Percentiles rank a stretch among this genome's conserved stretches.
phyloP scores from a whole-genome alignment of 2,329 filamentous ascomycete species.

The Myriosclerotinia scirpicola region DNA sequence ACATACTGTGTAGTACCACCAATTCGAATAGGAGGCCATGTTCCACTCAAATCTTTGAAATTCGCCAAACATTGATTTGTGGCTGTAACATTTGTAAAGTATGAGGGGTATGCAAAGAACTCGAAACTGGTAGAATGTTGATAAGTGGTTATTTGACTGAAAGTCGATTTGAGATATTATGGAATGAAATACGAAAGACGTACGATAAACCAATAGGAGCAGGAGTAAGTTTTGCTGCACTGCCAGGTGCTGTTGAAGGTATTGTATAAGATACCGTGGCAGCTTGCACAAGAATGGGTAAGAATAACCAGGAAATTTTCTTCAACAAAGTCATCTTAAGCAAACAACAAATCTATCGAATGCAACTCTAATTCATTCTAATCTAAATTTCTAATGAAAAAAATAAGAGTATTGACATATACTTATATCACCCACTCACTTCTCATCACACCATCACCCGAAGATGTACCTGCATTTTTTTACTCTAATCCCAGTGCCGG shows the following conservation, averaged over 20 bases:
- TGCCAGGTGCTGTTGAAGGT: constrained; percentile 31
- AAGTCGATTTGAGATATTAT: neutral
- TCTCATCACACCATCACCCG: neutral
- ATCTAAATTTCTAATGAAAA: neutral
- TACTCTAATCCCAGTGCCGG: neutral
- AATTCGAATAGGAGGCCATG: constrained; percentile 55
- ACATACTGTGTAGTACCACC: constrained; percentile 56
- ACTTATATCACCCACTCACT: neutral
- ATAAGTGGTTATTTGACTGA: neutral
- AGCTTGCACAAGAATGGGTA: constrained; percentile 9
- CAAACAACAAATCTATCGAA: neutral
- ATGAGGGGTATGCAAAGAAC: constrained; percentile 57
- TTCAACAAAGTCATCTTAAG: neutral
- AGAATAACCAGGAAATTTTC: neutral
- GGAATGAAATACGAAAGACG: constrained; percentile 28
- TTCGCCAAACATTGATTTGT: constrained; percentile 54
- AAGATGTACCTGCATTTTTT: constrained; percentile 2
- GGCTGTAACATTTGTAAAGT: constrained; percentile 52
- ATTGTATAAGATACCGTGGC: constrained; percentile 30
- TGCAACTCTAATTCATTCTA: neutral
- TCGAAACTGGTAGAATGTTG: constrained; percentile 46
- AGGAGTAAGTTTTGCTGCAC: constrained; percentile 39
- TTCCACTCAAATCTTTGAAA: constrained; percentile 50
- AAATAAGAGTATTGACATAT: neutral
- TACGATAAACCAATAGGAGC: constrained; percentile 50